Evolutionary conservation across 1,139 yeast species (phyloP).

Genomic region (Candida sanyaensis): DNA sequence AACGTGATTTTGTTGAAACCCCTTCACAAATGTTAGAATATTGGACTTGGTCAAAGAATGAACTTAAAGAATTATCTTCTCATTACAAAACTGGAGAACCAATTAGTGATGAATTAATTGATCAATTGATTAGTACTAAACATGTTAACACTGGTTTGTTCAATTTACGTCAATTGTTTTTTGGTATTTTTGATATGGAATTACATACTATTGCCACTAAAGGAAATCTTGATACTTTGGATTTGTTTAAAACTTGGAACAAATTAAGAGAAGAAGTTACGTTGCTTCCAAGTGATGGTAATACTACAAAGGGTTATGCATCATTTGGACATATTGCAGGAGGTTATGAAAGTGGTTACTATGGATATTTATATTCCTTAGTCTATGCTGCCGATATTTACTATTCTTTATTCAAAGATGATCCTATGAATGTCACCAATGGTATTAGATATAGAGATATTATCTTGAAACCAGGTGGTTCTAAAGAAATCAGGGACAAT

Average conservation of each 20-base stretch:
- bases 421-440: slow-evolving; percentile 62
- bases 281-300: slow-evolving; percentile 56
- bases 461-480: slow-evolving; percentile 71
- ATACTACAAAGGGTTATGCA: slow-evolving; percentile 63
- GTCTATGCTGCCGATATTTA: slow-evolving; percentile 86
- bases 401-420: slow-evolving; percentile 65
- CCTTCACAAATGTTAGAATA: slow-evolving; percentile 89
- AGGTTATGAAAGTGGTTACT: slow-evolving; percentile 85
- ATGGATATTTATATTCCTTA: slow-evolving; percentile 83
- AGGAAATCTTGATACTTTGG: slow-evolving; percentile 38
- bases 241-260: slow-evolving; percentile 64
- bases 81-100: slow-evolving; percentile 67
- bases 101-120: slow-evolving; percentile 59
- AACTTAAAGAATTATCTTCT: slow-evolving; percentile 58
- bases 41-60: slow-evolving; percentile 80
- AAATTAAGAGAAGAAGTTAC: slow-evolving; percentile 58
- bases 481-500: slow-evolving; percentile 65
- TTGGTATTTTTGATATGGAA: slow-evolving; percentile 74
- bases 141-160: slow-evolving; percentile 75
- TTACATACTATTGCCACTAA: slow-evolving; percentile 58
- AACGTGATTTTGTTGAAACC: slow-evolving; percentile 86
- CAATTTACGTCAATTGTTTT: slow-evolving; percentile 74
- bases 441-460: slow-evolving; percentile 73
- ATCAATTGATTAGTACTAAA: slow-evolving; percentile 63
- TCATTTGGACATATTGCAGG: slow-evolving; percentile 84